Base-by-base conservation (phyloP, 2,329 filamentous ascomycete species). In the Fusarium nodosum region DNA sequence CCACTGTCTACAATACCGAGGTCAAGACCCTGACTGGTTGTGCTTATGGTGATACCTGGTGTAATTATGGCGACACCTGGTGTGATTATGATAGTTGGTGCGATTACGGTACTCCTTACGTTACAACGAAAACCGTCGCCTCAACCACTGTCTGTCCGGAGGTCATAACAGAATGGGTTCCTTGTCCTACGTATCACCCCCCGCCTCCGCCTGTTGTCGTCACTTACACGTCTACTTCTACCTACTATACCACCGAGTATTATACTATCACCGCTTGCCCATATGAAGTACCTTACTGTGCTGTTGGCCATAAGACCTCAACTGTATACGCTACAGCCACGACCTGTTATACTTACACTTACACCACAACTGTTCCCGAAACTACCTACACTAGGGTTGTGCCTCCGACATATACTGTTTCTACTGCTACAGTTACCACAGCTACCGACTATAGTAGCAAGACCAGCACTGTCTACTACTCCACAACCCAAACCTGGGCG, bases 161-260 rank as follows among this genome's bases (percentile, higher is more conserved):
- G 2, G 68, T 72, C 5, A 46, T 33, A n/a, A 56, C 52, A 1
- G 55, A 67, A 26, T 22, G 47, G 4, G 46, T 65, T 0, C 47
- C 53, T 0, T 56, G 55, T 1, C 62, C 62, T 1, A 67, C 64
- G 0, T 31, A 52, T 20, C 46, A 50, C 26, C 50, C 33, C 45
- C 15, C 48, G 20, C 41, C 64, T 5, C 34, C 41, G 7, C 68
- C 64, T 22, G 10, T 24, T 22, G 18, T 24, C 1, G 4, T 51
- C 18, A 51, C 48, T 12, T 9, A 34, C 2, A 51, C 48, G 13
- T 51, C 48, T 0, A 71, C 66, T 11, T 59, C 42, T 2, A 71
- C 69, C 22, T 54, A 66, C 4, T 70, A 72, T 46, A 71, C 69
- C 1, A 72, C 68, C 5, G 36, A 69, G 58, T 59, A 66, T 45